Base-by-base conservation (phyloP, 306 rosid genomes). In the Boehmeria nivea region DNA sequence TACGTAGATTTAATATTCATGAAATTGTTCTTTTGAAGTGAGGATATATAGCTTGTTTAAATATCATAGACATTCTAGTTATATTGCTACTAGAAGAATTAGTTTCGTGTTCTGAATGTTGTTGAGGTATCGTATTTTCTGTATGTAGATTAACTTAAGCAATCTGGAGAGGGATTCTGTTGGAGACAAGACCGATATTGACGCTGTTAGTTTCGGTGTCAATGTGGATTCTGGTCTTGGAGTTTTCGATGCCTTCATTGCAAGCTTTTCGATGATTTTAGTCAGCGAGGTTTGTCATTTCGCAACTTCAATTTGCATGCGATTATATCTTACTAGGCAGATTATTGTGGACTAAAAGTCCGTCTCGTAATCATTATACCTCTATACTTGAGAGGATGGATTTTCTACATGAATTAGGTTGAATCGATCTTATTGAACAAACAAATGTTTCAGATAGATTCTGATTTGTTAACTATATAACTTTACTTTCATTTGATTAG, bases 191-290 rank as follows among this genome's bases (percentile, higher is more conserved):
- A 57, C 52, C 39, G 80, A 47, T 10, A 54, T 20, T 0, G 71
- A 74, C 46, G 16, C 66, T 19, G 62, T 61, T 56, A 78, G 48
- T 43, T 40, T 73, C 36, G 67, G 75, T 26, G 68, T 83, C 59
- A 66, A 60, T 48, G 57, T 86, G 78, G 94, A 86, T 49, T 60
- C 97, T 6, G 95, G 97, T 47, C 84, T 84, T 72, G 95, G 97
- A 61, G 59, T 86, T 64, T 81, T 90, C 0, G 95, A 90, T 59
- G 97, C 95, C 13, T 86, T 90, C 58, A 65, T 90, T 17, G 86
- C 97, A 9, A 90, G 97, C 66, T 63, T 90, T 27, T 90, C 97
- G 5, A 90, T 90, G 95, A 90, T 90, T 38, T 6, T 90, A 47
- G 95, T 86, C 76, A 90, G 95, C 55, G 97, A 90, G 97, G 97